Evolutionary conservation across 1,139 yeast species (phyloP).

Genomic region (Pichia sp.): DNA sequence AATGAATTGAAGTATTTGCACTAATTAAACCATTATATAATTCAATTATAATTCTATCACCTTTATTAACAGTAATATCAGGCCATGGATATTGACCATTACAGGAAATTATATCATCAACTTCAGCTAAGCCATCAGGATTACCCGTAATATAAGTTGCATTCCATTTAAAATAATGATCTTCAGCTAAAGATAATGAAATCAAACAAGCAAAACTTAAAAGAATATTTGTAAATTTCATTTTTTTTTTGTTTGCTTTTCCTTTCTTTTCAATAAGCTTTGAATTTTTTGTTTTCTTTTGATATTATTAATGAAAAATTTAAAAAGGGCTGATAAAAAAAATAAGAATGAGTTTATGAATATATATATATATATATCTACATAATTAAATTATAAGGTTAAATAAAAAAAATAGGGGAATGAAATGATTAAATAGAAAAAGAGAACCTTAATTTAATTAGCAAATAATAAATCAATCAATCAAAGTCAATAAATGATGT

Average conservation of each 20-base stretch:
- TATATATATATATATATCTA: no score
- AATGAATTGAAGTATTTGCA: constrained; percentile 72
- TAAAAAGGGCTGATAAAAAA: background rate
- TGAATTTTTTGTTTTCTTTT: no score
- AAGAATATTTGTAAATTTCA: constrained; percentile 9
- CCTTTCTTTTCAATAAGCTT: no score
- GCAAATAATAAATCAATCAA: no score
- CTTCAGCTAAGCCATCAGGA: constrained; percentile 65
- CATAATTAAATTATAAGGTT: background rate
- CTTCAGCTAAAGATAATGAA: constrained; percentile 28
- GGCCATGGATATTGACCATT: constrained; percentile 89
- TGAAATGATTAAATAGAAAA: background rate
- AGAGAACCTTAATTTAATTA: no score
- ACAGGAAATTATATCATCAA: constrained; percentile 66
- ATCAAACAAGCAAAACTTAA: constrained; percentile 17
- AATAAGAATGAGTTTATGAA: no score
- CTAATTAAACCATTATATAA: constrained; percentile 64
- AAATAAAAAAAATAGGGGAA: background rate
- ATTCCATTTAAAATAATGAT: constrained; percentile 62
- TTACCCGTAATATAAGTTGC: constrained; percentile 65
- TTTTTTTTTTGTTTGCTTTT: background rate
- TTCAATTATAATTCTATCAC: constrained; percentile 68
- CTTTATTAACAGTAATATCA: constrained; percentile 57
- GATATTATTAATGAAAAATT: no score
- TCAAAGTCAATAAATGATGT: no score